Conservation (phyloP, 139 green algal species). For the Raphidocelis subcapitata region DNA sequence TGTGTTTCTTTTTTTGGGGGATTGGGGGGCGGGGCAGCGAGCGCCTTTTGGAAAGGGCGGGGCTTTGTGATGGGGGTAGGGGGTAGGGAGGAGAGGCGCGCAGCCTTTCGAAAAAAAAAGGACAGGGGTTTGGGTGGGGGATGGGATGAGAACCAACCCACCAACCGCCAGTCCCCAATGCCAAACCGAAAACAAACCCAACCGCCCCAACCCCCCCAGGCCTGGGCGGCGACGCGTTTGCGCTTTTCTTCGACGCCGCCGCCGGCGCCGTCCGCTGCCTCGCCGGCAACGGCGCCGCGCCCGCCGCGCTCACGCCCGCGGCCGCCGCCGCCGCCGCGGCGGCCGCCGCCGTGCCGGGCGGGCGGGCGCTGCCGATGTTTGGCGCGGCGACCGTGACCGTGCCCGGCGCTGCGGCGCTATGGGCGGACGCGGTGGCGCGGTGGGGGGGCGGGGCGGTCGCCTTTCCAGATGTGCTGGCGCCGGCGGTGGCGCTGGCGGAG, state of each 20-base stretch:
- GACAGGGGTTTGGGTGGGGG: too few species aligned
- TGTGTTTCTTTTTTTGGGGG: too few species aligned
- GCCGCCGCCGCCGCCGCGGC: too few species aligned
- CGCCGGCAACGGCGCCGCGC: conserved; percentile 52
- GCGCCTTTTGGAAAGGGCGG: too few species aligned
- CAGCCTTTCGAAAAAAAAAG: too few species aligned
- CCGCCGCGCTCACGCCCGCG: conserved; percentile 45
- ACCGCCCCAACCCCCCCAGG: conserved; percentile 37
- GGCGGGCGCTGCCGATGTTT: conserved; percentile 10
- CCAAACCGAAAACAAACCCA: too few species aligned
- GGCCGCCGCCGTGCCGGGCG: background rate
- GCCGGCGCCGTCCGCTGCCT: conserved; percentile 46
- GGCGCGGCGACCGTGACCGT: conserved; percentile 14
- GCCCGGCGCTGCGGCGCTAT: conserved; percentile 30
- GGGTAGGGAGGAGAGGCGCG: too few species aligned
- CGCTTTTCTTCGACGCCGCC: conserved; percentile 56
- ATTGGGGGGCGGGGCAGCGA: background rate
- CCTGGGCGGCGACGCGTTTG: conserved; percentile 73
- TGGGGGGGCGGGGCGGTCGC: too few species aligned
- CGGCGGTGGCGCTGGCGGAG: conserved; percentile 71
- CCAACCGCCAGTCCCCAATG: too few species aligned
- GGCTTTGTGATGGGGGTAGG: too few species aligned
- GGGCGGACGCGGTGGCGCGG: conserved; percentile 52
- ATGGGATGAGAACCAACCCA: too few species aligned
- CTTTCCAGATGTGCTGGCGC: conserved; percentile 59